These are phyloP conservation scores for Diaporthe helianthi DNA, from an alignment of 2,329 filamentous ascomycete species.

Conservation along the genomic window DNA sequence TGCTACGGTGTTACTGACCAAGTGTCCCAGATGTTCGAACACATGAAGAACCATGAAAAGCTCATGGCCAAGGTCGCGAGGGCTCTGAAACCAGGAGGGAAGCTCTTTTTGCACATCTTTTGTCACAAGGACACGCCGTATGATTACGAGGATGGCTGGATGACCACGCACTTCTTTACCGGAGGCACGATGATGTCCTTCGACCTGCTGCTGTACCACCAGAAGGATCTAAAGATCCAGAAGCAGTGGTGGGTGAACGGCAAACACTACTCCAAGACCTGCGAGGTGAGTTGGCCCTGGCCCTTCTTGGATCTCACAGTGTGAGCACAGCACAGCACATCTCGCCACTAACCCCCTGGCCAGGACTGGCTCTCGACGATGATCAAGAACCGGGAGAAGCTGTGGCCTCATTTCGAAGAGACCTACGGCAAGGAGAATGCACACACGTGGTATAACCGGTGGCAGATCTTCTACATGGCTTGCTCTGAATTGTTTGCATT, in stretches of 20 bases:
- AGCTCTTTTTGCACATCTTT: conserved; percentile 75
- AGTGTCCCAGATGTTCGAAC: conserved; percentile 67
- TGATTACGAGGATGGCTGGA: conserved; percentile 76
- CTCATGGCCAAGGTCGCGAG: conserved; percentile 68
- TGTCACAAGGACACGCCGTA: conserved; percentile 70
- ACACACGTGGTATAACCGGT: conserved; percentile 70
- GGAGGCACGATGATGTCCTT: conserved; percentile 75
- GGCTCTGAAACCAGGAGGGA: conserved; percentile 67
- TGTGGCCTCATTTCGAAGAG: conserved; percentile 69
- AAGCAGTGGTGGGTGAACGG: conserved; percentile 77
- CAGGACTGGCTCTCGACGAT: conserved; percentile 69
- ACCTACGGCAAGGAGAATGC: conserved; percentile 70
- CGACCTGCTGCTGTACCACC: conserved; percentile 72
- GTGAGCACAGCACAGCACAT: too few species aligned
- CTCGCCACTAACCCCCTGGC: conserved; percentile 11
- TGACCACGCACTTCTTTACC: conserved; percentile 77
- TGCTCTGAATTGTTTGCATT: conserved; percentile 70
- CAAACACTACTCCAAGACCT: conserved; percentile 72
- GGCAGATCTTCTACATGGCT: conserved; percentile 77
- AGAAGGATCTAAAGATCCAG: conserved; percentile 64
- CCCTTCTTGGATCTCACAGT: too few species aligned
- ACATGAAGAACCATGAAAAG: conserved; percentile 78
- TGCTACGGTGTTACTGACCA: background rate
- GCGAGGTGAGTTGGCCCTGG: conserved; percentile 59
- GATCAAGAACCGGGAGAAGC: conserved; percentile 62